Percentiles rank a stretch among this genome's conserved stretches.
phyloP scores from a whole-genome alignment of 805 yeast genomes.

The Debaryomyces hansenii region DNA sequence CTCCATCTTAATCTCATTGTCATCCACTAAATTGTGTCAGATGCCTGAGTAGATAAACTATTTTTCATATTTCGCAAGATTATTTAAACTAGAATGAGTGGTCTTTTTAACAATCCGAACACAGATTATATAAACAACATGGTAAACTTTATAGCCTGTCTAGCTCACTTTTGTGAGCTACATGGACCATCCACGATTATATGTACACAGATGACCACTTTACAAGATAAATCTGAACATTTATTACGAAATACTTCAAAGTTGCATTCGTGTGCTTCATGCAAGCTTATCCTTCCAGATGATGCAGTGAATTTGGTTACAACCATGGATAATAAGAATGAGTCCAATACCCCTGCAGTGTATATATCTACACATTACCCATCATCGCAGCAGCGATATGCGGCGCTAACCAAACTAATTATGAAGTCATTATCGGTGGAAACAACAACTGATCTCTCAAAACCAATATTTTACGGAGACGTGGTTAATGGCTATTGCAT shows the following conservation, averaged over 20 bases:
- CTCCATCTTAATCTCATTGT: conserved; percentile 4
- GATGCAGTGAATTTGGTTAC: conserved; percentile 18
- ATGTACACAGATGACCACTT: conserved; percentile 52
- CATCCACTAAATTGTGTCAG: neutral
- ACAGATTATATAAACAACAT: conserved; percentile 9
- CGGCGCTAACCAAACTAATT: conserved; percentile 57
- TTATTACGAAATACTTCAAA: conserved; percentile 39
- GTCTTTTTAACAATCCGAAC: neutral
- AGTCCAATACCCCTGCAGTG: conserved; percentile 1
- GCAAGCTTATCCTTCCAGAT: conserved; percentile 54
- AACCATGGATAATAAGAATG: conserved; percentile 4
- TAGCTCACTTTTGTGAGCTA: conserved; percentile 76
- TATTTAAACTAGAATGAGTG: too few relatives aligned
- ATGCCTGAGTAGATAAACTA: neutral
- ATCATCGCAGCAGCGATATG: conserved; percentile 44
- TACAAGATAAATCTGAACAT: conserved; percentile 18
- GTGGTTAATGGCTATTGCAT: conserved; percentile 59
- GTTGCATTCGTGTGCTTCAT: conserved; percentile 58
- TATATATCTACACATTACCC: conserved; percentile 66
- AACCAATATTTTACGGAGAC: conserved; percentile 67
- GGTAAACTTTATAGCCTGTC: conserved; percentile 47
- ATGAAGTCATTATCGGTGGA: conserved; percentile 69
- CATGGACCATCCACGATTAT: conserved; percentile 71
- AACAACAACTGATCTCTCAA: conserved; percentile 55
- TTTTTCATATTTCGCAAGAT: neutral